Percentiles rank a stretch among this genome's conserved stretches.
Evolutionary conservation across 371 early-diverging fungal species (phyloP).

Genomic region (Haplosporangium sp.): DNA sequence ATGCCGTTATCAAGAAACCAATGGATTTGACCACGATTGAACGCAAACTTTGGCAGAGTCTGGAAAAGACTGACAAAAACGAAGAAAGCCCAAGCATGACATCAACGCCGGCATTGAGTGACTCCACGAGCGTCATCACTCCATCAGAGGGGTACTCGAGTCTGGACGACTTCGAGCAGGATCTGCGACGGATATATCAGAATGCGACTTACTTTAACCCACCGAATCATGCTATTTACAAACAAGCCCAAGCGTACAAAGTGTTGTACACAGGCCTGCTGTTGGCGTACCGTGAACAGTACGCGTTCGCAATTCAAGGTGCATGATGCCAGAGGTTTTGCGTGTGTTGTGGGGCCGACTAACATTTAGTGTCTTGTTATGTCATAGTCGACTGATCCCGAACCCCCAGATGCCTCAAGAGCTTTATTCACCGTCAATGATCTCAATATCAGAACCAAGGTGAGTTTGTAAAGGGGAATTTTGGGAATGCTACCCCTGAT

Average conservation of each 20-base stretch:
- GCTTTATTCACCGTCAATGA: slow-evolving; percentile 34
- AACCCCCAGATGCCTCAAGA: slow-evolving; percentile 34
- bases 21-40: slow-evolving; percentile 82
- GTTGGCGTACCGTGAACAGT: slow-evolving; percentile 35
- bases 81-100: not conserved
- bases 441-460: slow-evolving; percentile 47
- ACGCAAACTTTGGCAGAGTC: slow-evolving; percentile 61
- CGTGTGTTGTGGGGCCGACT: not conserved
- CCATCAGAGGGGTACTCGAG: slow-evolving; percentile 56
- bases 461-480: not conserved
- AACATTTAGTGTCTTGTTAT: not conserved
- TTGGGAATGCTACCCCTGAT: no score
- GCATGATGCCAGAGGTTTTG: not conserved
- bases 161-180: slow-evolving; percentile 64
- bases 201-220: slow-evolving; percentile 59
- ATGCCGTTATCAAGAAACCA: slow-evolving; percentile 70
- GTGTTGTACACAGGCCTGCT: slow-evolving; percentile 14
- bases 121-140: slow-evolving; percentile 1
- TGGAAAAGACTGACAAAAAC: slow-evolving; percentile 13
- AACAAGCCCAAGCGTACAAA: slow-evolving; percentile 46
- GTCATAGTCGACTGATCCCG: slow-evolving; percentile 8
- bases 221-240: slow-evolving; percentile 46
- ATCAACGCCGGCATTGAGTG: slow-evolving; percentile 1
- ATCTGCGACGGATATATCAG: slow-evolving; percentile 66
- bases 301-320: not conserved